Conservation (phyloP, 176 grass and related monocot genomes). For the Musa beccarii region DNA sequence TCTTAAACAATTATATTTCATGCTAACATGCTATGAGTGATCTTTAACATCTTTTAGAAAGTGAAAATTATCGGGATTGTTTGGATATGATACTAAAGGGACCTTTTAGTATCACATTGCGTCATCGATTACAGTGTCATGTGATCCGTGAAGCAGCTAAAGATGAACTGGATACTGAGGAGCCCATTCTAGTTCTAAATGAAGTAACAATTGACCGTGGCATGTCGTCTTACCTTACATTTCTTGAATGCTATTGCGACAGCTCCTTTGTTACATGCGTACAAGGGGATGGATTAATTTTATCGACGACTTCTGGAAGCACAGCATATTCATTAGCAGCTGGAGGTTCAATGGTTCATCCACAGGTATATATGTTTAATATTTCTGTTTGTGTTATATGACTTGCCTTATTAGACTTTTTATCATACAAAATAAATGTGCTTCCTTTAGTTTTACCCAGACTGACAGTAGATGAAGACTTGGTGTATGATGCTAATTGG, state of each 20-base stretch:
- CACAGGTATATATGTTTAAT: slow-evolving; percentile 42
- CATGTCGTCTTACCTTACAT: slow-evolving; percentile 95
- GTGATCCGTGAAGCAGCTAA: slow-evolving; percentile 82
- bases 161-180: slow-evolving; percentile 69
- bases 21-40: slow-evolving; percentile 15
- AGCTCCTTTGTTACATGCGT: slow-evolving; percentile 90
- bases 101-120: slow-evolving; percentile 81
- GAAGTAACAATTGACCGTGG: slow-evolving; percentile 89
- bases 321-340: slow-evolving; percentile 92
- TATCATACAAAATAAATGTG: too few relatives aligned
- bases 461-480: too few relatives aligned
- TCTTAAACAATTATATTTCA: neutral
- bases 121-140: slow-evolving; percentile 78
- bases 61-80: slow-evolving; percentile 62
- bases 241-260: slow-evolving; percentile 84
- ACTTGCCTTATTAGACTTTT: too few relatives aligned
- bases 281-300: slow-evolving; percentile 89
- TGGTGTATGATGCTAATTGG: too few relatives aligned
- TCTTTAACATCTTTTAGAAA: slow-evolving; percentile 58
- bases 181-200: slow-evolving; percentile 75
- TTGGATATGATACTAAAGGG: slow-evolving; percentile 66
- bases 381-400: neutral
- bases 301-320: slow-evolving; percentile 93
- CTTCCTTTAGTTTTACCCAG: too few relatives aligned
- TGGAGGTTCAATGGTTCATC: slow-evolving; percentile 98